Evolutionary conservation across 1,139 yeast genomes (phyloP), one percentile per base, ranked within the genome.

Genomic region (Casaregolazyma suthepensis): DNA sequence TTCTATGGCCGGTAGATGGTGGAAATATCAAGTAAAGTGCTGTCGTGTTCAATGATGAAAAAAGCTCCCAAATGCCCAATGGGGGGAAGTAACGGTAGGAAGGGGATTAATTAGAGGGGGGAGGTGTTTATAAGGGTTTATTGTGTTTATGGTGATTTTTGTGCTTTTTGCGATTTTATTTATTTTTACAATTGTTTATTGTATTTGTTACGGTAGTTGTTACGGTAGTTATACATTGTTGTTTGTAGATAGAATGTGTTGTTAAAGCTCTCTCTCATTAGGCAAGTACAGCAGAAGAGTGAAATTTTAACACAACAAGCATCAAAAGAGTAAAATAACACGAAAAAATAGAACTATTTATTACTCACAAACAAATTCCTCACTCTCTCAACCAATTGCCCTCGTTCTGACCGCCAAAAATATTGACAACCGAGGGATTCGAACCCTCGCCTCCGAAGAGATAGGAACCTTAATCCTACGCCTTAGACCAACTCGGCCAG

Each of bases 401-500:
- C 17, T 35, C 40, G 3, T 35, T 15, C 15, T 5, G 22, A 15
- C 31, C 46, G 22, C 31, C 47, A 59, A 60, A 61, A 53, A 54
- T 51, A 53, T 31, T 60, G 63, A 61, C 64, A 60, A 61, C 64
- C 61, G 62, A 54, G 64, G 64, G 64, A 60, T 61, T 61, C 62
- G 64, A 60, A 61, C 64, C 63, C 63, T 54, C 63, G 64, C 63
- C 63, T 60, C 63, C 63, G 63, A 57, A 61, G 63, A 61, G 63
- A 61, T 57, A 55, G 56, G 61, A 56, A 60, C 63, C 62, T 61
- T 59, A 61, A 60, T 57, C 63, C 56, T 55, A 56, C 63, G 63
- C 63, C 63, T 61, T 61, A 61, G 63, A 61, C 63, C 61, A 58
- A 60, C 64, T 61, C 64, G 64, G 64, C 64, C 64, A 61, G 62